Evolutionary conservation across 371 early-diverging fungal species (phyloP), one percentile per base, ranked within the genome.

Genomic region (Sporodiniella umbellata): DNA sequence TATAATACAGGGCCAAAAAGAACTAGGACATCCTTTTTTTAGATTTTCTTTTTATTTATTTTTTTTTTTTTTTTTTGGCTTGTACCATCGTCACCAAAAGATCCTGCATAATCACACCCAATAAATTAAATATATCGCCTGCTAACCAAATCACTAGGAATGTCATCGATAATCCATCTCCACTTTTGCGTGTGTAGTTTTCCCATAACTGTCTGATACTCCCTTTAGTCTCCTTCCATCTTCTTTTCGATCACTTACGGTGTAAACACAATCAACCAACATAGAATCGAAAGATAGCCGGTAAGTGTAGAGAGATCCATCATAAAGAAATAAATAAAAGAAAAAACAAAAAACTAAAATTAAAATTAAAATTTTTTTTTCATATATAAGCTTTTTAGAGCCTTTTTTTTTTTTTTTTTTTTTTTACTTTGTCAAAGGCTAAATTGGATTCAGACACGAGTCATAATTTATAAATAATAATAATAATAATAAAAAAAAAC

Each of bases 101-200:
- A 44, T 85, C 70, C 45, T 92, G 90, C 60, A 86, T 69, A 17
- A 86, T 66, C 38, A 87, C 83, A 35, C 93, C 94, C 39, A 83
- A 60, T 28, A 92, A 64, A 65, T 92, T 91, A 60, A 84, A 78
- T 24, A 89, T 59, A 56, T 94, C 94, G 12, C 93, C 94, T 1
- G 80, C 75, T n/a, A 90, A 64, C 94, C 94, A 94, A 59, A 88
- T 81, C 18, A 81, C 69, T 8, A 94, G 56, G 53, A 93, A 91
- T 1, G 75, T 64, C 54, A 86, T 54, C 17, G 87, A 83, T 14
- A 94, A 62, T 5, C 82, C 83, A 46, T 84, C 80, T 7, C 85
- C 80, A 42, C 70, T 79, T 53, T 81, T 69, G 2, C 74, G 58
- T 53, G 54, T 66, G 59, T 79, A 87, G 51, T 88, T 89, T 57